Evolutionary conservation across 306 rosid genomes (phyloP), one percentile per base, ranked within the genome.

Genomic region (Vigna unguiculata): DNA sequence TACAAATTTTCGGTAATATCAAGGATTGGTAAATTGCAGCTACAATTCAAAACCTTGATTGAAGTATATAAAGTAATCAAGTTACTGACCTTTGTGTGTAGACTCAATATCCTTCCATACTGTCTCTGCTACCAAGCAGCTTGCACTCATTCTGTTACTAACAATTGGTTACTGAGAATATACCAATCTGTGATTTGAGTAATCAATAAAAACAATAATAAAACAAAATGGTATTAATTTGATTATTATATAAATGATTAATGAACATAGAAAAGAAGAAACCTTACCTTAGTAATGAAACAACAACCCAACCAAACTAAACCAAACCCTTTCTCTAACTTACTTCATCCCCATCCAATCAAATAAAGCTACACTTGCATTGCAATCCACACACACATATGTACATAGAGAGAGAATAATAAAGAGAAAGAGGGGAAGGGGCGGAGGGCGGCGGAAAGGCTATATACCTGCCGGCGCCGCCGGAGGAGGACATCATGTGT

Each of bases 61-160:
- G 2, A 59, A 28, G 20, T 1, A 15, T 41, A 20, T 30, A 21
- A 48, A 17, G 77, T 19, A 38, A 25, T 2, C 2, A 4, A 81
- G 51, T 41, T 6, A 45, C 11, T 13, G 13, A 45, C 87, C 80
- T 40, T 81, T 62, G 16, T 28, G 66, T 32, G 78, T 67, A 19
- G 85, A 84, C 14, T 80, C 74, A 46, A 84, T 84, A 52, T 84
- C 71, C 71, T 84, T 77, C 85, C 85, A 81, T 19, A 59, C 34
- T 45, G 72, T 13, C 55, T 67, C 72, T 67, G 72, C 55, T 13
- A 67, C 72, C 20, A 22, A 67, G 16, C 40, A 45, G 22, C 72
- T 21, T 67, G 14, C 55, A 45, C 72, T 67, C 72, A 67, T 67
- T 67, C 19, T 66, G 16, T 36, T 16, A 61, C 46, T 4, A 40